phyloP scores from a whole-genome alignment of 495 filamentous ascomycete genomes.

The Bombardia bombarda region DNA sequence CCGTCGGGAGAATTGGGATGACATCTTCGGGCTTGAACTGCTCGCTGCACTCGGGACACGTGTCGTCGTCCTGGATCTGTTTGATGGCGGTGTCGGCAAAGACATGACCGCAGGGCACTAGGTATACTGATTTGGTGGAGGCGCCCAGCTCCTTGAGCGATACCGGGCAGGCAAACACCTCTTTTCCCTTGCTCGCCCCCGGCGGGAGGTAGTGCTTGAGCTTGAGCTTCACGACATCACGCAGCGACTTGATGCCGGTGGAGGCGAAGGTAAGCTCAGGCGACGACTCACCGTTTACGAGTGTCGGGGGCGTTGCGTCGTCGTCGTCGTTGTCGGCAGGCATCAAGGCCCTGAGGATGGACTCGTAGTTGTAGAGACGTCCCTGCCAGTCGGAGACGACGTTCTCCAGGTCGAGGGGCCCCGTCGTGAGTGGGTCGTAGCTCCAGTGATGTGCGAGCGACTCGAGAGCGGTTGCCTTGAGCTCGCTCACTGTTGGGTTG shows the following conservation, averaged over 20 bases:
- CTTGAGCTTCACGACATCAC: slow-evolving; percentile 84
- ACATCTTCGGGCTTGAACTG: slow-evolving; percentile 68
- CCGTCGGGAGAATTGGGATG: slow-evolving; percentile 71
- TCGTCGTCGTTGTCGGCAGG: slow-evolving; percentile 38
- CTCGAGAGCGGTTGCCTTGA: slow-evolving; percentile 82
- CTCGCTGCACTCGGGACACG: slow-evolving; percentile 62
- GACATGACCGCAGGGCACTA: slow-evolving; percentile 93
- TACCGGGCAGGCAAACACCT: slow-evolving; percentile 73
- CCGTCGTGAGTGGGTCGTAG: slow-evolving; percentile 76
- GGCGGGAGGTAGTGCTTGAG: slow-evolving; percentile 50
- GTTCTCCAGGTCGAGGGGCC: slow-evolving; percentile 56
- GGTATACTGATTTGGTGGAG: slow-evolving; percentile 70
- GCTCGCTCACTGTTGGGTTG: slow-evolving; percentile 71
- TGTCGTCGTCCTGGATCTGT: slow-evolving; percentile 49
- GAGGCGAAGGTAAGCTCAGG: slow-evolving; percentile 56
- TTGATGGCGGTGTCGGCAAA: slow-evolving; percentile 80
- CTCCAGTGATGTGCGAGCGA: slow-evolving; percentile 79
- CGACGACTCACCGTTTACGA: slow-evolving; percentile 20
- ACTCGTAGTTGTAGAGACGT: slow-evolving; percentile 91
- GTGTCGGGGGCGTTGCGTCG: slow-evolving; percentile 2
- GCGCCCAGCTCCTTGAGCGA: slow-evolving; percentile 82
- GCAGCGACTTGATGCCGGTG: slow-evolving; percentile 65
- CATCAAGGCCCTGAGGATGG: slow-evolving; percentile 73
- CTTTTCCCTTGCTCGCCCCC: slow-evolving; percentile 37
- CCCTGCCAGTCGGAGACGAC: slow-evolving; percentile 81